phyloP scores from a whole-genome alignment of 441 rosid genomes.

The Eutrema salsugineum region DNA sequence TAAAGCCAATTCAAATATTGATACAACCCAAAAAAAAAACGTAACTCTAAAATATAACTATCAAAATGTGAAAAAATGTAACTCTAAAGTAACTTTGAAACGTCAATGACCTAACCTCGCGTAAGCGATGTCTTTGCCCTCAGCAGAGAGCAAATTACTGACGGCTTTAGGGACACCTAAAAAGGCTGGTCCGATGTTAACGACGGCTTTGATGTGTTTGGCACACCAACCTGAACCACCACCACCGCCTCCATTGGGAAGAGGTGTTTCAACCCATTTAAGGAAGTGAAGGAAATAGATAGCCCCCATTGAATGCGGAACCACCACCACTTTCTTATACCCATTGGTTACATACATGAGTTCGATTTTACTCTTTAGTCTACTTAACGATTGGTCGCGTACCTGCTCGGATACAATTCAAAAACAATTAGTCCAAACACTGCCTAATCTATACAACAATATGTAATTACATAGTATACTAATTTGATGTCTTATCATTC shows the following conservation, averaged over 20 bases:
- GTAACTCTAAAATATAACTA: too few species aligned
- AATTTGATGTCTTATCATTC: background rate
- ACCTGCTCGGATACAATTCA: conserved; percentile 35
- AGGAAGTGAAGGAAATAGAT: conserved; percentile 72
- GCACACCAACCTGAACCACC: conserved; percentile 66
- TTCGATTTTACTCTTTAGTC: conserved; percentile 71
- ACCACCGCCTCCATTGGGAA: conserved; percentile 55
- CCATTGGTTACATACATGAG: conserved; percentile 56
- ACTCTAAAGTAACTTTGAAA: background rate
- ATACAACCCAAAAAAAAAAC: background rate
- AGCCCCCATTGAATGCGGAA: conserved; percentile 81
- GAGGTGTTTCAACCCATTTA: conserved; percentile 70
- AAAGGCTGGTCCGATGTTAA: conserved; percentile 64
- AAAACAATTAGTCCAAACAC: background rate
- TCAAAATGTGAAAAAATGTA: too few species aligned
- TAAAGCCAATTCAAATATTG: background rate
- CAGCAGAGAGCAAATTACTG: conserved; percentile 48
- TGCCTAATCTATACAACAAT: background rate
- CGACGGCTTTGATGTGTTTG: conserved; percentile 59
- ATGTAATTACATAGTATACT: background rate
- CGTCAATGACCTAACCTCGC: conserved; percentile 37
- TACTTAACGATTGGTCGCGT: conserved; percentile 64
- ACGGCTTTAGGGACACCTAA: conserved; percentile 65
- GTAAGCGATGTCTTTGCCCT: conserved; percentile 49
- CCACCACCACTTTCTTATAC: conserved; percentile 61